Evolutionary conservation across 306 rosid species (phyloP), one percentile per base, ranked within the genome.

Genomic region (Elaeagnus macrophylla): DNA sequence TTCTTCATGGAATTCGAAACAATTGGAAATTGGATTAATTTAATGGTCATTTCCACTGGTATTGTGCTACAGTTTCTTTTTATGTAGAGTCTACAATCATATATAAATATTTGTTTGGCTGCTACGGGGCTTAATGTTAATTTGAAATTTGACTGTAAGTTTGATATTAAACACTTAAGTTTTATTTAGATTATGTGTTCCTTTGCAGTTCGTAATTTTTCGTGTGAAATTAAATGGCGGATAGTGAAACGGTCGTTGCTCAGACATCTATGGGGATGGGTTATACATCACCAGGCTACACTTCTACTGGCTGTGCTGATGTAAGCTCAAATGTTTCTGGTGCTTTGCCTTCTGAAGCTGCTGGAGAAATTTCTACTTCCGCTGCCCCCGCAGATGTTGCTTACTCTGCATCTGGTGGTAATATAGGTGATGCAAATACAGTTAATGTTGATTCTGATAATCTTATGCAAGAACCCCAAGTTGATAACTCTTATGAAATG

Each of bases 171-270:
- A 25, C 32, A 25, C 32, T 25, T 25, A 5, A 25, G 32, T 5
- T 25, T 25, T 25, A 25, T 25, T 25, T n/a, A n/a, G 54, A 7
- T 53, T 50, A 45, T 48, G 56, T 52, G 41, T 66, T 6, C 68
- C 38, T 39, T 66, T 60, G 70, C 61, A 59, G 89, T 56, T 38
- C 68, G 46, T 32, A 8, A 10, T 5, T 13, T 11, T 13, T 72
- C 57, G 15, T 72, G 67, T 7, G 32, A 25, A 25, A 25, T 2
- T 3, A 25, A 2, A 82, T 86, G 97, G 94, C 79, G 45, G 93
- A 84, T 58, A 84, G 82, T 17, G 96, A 91, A 73, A 49, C 85
- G 17, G 80, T 76, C 38, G 74, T 67, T 60, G 71, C 89, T 8
- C 83, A 86, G 70, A 48, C 79, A 55, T 61, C 88, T 68, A 70